phyloP scores from a whole-genome alignment of 306 rosid genomes.

The Alnus rubra region DNA sequence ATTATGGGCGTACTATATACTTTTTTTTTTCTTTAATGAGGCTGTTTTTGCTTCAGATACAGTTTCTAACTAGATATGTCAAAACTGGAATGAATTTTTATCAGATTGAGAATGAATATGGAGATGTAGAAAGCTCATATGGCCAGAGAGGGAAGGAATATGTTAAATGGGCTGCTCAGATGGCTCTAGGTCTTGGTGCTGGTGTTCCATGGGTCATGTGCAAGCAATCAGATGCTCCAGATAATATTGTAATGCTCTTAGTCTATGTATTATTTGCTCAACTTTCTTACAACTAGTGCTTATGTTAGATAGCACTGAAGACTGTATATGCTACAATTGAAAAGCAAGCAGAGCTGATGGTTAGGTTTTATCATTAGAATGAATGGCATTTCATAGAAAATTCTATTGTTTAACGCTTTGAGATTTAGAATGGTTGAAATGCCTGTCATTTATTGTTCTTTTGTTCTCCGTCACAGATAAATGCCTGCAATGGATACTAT shows the following conservation, averaged over 20 bases:
- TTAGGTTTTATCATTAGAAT: slow-evolving; percentile 23
- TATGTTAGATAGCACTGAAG: not conserved
- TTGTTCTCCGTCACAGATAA: slow-evolving; percentile 54
- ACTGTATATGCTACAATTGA: slow-evolving; percentile 7
- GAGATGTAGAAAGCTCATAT: slow-evolving; percentile 73
- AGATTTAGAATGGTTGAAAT: slow-evolving; percentile 22
- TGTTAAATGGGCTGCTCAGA: slow-evolving; percentile 84
- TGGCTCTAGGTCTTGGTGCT: slow-evolving; percentile 91
- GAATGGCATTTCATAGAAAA: slow-evolving; percentile 6
- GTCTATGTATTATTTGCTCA: slow-evolving; percentile 15
- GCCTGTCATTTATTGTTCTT: slow-evolving; percentile 11
- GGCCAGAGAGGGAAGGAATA: slow-evolving; percentile 85
- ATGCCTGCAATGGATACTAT: slow-evolving; percentile 93
- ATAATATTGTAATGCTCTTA: slow-evolving; percentile 55
- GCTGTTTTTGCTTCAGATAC: slow-evolving; percentile 18
- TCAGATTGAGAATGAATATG: slow-evolving; percentile 99
- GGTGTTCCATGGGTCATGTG: slow-evolving; percentile 99
- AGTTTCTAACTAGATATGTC: slow-evolving; percentile 29
- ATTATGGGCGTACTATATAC: slow-evolving; percentile 21
- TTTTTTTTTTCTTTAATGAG: not conserved
- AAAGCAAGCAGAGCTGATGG: slow-evolving; percentile 14
- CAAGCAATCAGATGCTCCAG: slow-evolving; percentile 91
- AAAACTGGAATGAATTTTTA: slow-evolving; percentile 23
- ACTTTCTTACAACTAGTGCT: not conserved
- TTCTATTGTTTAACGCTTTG: slow-evolving; percentile 4